A percentile compares a stretch with the other conserved stretches of the same genome.
These are phyloP conservation scores for Lepiota venenata DNA, from an alignment of 768 basidiomycete genomes.

Conservation along the genomic window DNA sequence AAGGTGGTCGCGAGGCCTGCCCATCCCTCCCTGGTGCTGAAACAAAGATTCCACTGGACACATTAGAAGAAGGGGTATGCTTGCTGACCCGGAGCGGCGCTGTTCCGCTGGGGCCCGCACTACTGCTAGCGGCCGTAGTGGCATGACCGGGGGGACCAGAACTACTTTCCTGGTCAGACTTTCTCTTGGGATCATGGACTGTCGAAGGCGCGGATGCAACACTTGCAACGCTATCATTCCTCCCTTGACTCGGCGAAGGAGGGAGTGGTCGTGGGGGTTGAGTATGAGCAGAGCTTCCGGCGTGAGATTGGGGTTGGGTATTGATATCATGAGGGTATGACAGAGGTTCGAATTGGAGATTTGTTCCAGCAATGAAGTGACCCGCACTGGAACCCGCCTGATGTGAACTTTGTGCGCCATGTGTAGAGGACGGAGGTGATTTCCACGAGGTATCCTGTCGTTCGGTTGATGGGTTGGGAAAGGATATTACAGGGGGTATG, in stretches of 20 bases:
- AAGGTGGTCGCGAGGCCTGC: too few relatives aligned
- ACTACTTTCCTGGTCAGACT: background rate
- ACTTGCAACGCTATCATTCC: too few relatives aligned
- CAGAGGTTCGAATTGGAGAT: conserved; percentile 4
- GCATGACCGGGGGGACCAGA: background rate
- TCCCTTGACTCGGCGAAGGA: background rate
- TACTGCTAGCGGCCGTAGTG: background rate
- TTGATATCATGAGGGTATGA: background rate
- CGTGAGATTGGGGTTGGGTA: background rate
- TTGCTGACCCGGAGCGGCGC: background rate
- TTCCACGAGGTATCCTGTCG: background rate
- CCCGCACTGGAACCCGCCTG: background rate
- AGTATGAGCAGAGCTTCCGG: background rate
- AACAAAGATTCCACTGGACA: background rate
- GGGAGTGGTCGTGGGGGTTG: background rate
- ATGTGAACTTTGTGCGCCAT: background rate
- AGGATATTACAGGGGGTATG: background rate
- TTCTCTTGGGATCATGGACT: background rate
- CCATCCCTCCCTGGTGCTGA: background rate
- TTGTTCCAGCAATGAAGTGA: conserved; percentile 1
- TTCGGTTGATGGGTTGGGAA: background rate
- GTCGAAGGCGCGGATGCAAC: background rate
- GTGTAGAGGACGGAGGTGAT: background rate
- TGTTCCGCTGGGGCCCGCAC: background rate
- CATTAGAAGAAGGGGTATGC: background rate